Evolutionary conservation across 2,329 filamentous ascomycete species (phyloP), one percentile per base, ranked within the genome.

Genomic region (Cordyceps militaris): DNA sequence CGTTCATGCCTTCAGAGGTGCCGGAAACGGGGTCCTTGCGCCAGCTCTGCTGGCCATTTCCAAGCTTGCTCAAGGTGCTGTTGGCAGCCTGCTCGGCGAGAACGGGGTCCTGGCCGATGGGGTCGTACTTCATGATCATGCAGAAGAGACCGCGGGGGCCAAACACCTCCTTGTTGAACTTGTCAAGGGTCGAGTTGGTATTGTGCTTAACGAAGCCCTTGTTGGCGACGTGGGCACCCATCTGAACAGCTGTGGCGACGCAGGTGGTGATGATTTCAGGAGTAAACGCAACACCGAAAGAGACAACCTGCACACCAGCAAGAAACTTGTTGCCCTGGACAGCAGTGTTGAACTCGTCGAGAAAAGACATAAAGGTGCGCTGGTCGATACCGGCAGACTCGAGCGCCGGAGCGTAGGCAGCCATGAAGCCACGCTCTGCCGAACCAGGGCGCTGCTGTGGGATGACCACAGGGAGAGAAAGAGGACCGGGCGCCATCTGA

Each of bases 101-200:
- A 16, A 23, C 26, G 13, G 58, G 54, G 34, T 57, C 54, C 44
- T 49, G 53, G 32, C 42, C 54, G 14, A 57, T 53, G 16, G 58
- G 58, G 24, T 60, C 58, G 53, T 60, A 60, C 43, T 60, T 60
- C 58, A 60, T 60, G 23, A 60, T 57, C 58, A 60, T 60, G 48
- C 58, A 60, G 36, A 36, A 60, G 26, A 60, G 58, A 43, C 58
- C 58, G 26, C 54, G 58, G 28, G 58, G 58, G 9, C 54, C 53
- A 43, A 60, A 60, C 19, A 60, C 40, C 13, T 60, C 58, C 4
- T 57, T 53, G 49, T 60, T 60, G 48, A 49, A 60, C 44, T 54
- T 60, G 54, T 60, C 58, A 7, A 60, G 58, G 14, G 50, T 60
- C 1, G 53, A 52, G 53, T 60, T 60, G 48, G 58, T 60, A 43